A percentile compares a stretch with the other conserved stretches of the same genome.
phyloP scores from a whole-genome alignment of 1,139 yeast species.

The Candida gigantensis region DNA sequence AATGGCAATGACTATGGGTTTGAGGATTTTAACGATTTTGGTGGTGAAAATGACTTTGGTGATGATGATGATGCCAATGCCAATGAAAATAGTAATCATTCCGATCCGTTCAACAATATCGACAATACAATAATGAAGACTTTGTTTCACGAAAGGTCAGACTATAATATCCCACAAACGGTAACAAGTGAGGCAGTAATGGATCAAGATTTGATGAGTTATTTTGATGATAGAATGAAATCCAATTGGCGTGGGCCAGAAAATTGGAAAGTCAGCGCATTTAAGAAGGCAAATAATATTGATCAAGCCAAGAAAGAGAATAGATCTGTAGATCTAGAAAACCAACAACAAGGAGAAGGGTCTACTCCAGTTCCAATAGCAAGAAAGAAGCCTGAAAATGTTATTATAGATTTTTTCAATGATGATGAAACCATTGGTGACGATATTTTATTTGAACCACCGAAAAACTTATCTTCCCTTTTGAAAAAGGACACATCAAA shows the following conservation, averaged over 20 bases:
- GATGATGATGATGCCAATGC: conserved; percentile 17
- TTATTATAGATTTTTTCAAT: conserved; percentile 53
- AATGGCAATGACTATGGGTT: conserved; percentile 23
- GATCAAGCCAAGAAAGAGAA: conserved; percentile 13
- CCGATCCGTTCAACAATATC: conserved; percentile 22
- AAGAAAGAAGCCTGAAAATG: conserved; percentile 34
- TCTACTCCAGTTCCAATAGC: conserved; percentile 10
- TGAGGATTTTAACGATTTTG: conserved; percentile 25
- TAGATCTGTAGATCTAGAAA: no score
- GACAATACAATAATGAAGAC: conserved; percentile 27
- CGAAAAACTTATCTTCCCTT: conserved; percentile 33
- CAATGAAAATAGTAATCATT: conserved; percentile 19
- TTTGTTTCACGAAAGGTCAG: conserved; percentile 21
- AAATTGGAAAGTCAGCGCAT: conserved; percentile 81
- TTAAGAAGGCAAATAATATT: conserved; percentile 34
- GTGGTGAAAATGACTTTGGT: conserved; percentile 21
- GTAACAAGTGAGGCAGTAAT: conserved; percentile 37
- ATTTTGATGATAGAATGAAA: conserved; percentile 70
- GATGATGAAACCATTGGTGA: conserved; percentile 35
- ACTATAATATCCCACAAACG: conserved; percentile 18
- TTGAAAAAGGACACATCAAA: conserved; percentile 24
- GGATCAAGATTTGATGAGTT: conserved; percentile 73
- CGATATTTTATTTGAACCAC: conserved; percentile 53
- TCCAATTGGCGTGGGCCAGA: conserved; percentile 90
- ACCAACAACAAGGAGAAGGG: conserved; percentile 1